Evolutionary conservation across 257 asterid species (phyloP).

Genomic region (Mitragyna speciosa): DNA sequence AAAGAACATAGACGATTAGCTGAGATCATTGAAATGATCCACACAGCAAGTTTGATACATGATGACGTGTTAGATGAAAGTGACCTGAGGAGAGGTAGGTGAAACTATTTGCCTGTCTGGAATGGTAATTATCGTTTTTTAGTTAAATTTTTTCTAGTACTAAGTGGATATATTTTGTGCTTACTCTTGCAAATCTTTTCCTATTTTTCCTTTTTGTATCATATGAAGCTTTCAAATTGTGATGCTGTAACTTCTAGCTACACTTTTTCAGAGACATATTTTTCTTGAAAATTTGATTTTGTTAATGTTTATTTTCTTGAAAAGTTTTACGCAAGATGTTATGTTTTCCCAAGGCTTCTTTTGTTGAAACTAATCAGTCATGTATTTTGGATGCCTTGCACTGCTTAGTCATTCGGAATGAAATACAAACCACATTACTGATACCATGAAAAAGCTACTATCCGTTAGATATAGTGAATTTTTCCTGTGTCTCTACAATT

Average conservation of each 20-base stretch:
- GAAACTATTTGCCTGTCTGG: slow-evolving; percentile 2
- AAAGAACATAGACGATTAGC: slow-evolving; percentile 88
- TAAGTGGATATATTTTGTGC: not conserved
- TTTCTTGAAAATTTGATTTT: not conserved
- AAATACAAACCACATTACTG: not conserved
- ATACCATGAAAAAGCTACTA: not conserved
- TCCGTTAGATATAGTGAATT: not conserved
- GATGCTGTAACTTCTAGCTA: not conserved
- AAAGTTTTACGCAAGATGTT: not conserved
- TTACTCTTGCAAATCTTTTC: not conserved
- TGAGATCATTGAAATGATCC: slow-evolving; percentile 97
- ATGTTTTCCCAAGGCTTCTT: not conserved
- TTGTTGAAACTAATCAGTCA: not conserved
- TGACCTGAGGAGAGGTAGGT: slow-evolving; percentile 83
- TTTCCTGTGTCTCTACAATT: not conserved
- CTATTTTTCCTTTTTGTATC: no score
- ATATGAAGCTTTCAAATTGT: not conserved
- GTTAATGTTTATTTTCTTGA: not conserved
- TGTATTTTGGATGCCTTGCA: not conserved
- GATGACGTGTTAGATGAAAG: slow-evolving; percentile 97
- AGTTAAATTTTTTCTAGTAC: not conserved
- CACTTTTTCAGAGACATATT: not conserved
- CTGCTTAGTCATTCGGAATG: not conserved
- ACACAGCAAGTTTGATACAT: slow-evolving; percentile 95
- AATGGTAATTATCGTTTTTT: not conserved